Base-by-base conservation (phyloP, 768 basidiomycete genomes). In the Jaapia argillacea region DNA sequence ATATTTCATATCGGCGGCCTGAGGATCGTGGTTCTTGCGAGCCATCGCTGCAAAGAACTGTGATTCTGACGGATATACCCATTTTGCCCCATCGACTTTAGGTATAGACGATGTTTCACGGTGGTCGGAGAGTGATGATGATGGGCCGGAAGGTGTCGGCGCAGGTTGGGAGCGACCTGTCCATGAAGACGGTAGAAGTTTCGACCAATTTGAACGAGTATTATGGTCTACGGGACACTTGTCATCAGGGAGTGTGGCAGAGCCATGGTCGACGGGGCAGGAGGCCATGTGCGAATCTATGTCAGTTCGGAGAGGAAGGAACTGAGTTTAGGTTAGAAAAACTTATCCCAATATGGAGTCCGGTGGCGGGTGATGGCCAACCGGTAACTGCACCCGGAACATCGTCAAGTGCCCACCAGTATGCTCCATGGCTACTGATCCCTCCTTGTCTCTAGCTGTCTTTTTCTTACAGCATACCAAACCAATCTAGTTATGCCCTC, bases 51-150 rank as follows among this genome's bases (percentile, higher is more conserved):
- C 72, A 62, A 86, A 98, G 72, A 99, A 99, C 64, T 97, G 94
- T n/a, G 85, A 79, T 59, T 97, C 90, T 16, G 94, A 97, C 20
- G 96, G 96, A 63, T 99, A 99, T 39, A 96, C 86, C 96, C 96
- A 99, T 45, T 90, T 83, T 35, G 71, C 72, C 40, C 78, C 77
- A 33, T 69, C 62, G 16, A 66, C 58, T 54, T 81, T 78, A 14
- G 94, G 94, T 58, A 98, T 98, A 22, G 88, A 86, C 4, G 92
- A 96, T 23, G 74, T 70, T 59, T 89, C 83, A 49, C 94, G 80
- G 4, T 87, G 75, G 12, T 64, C 70, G 2, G 88, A 84, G 40
- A 93, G 70, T 16, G 66, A 44, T 2, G 62, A 45, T 6, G 40
- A 20, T 20, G 36, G 25, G 25, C 37, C 36, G 12, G 43, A 35